Percentiles rank a stretch among this genome's conserved stretches.
These are phyloP conservation scores for Anacardium occidentale DNA, from an alignment of 345 rosid genomes.

Conservation along the genomic window DNA sequence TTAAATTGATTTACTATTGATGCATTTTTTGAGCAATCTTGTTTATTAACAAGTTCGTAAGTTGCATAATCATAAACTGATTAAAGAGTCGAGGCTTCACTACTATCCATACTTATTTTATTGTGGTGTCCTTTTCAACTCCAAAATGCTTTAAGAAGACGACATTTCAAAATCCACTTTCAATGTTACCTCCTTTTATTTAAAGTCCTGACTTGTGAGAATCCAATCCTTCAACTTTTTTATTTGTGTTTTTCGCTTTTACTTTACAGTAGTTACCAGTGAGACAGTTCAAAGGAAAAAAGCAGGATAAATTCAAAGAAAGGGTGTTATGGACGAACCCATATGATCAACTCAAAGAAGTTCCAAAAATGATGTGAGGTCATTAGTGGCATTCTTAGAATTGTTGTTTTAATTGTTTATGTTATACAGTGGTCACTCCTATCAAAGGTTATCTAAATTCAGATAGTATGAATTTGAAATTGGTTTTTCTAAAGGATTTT, in stretches of 20 bases:
- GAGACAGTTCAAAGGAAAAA: neutral
- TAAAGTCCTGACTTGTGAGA: constrained; percentile 1
- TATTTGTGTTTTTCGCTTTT: constrained; percentile 4
- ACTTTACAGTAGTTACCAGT: neutral
- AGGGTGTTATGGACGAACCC: neutral
- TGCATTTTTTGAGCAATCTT: neutral
- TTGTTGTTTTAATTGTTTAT: neutral
- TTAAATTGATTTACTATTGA: neutral
- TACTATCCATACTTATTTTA: too few species aligned
- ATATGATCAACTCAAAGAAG: neutral
- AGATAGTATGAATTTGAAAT: too few species aligned
- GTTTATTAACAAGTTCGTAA: neutral
- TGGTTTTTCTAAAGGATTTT: too few species aligned
- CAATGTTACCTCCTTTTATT: neutral
- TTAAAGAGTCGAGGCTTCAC: neutral
- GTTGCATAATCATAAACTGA: neutral
- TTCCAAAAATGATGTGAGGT: neutral
- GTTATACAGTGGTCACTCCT: too few species aligned
- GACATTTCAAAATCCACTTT: neutral
- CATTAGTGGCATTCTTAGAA: neutral
- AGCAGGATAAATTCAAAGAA: neutral
- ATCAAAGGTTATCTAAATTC: too few species aligned
- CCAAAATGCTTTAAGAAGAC: neutral
- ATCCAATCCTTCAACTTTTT: constrained; percentile 3
- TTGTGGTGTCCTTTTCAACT: too few species aligned